phyloP scores from a whole-genome alignment of 306 rosid species.

The Trifolium repens region DNA sequence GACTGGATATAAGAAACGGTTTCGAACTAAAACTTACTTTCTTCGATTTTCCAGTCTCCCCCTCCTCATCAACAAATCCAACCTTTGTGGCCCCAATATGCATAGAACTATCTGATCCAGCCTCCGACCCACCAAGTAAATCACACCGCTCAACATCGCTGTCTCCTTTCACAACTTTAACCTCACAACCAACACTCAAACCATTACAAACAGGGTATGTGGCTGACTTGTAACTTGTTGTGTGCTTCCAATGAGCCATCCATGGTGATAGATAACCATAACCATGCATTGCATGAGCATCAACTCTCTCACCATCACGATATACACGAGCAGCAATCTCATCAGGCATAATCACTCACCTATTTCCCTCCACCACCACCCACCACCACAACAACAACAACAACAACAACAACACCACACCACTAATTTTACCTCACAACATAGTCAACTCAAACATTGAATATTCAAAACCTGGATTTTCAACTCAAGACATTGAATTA shows the following conservation, averaged over 20 bases:
- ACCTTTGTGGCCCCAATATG: constrained; percentile 41
- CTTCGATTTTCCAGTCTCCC: constrained; percentile 41
- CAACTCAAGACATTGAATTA: neutral
- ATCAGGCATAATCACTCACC: constrained; percentile 56
- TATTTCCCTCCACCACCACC: neutral
- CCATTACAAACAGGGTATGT: constrained; percentile 35
- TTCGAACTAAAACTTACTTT: constrained; percentile 48
- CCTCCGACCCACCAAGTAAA: constrained; percentile 42
- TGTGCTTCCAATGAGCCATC: constrained; percentile 76
- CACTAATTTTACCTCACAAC: constrained; percentile 35
- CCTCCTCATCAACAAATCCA: constrained; percentile 41
- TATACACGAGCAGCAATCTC: constrained; percentile 35
- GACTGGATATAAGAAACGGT: constrained; percentile 57
- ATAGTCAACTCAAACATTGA: constrained; percentile 11
- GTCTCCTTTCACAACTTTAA: constrained; percentile 45
- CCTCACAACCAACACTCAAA: constrained; percentile 42
- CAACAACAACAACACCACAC: neutral
- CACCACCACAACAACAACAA: neutral
- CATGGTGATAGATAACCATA: constrained; percentile 56
- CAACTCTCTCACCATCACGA: constrained; percentile 46
- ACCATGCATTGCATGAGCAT: constrained; percentile 46
- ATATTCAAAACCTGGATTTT: constrained; percentile 12
- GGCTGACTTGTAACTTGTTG: constrained; percentile 53
- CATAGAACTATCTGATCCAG: constrained; percentile 33
- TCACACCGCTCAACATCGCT: constrained; percentile 44